These are phyloP conservation scores for Zygoascus tannicola DNA, from an alignment of 805 yeast species.

Conservation along the genomic window DNA sequence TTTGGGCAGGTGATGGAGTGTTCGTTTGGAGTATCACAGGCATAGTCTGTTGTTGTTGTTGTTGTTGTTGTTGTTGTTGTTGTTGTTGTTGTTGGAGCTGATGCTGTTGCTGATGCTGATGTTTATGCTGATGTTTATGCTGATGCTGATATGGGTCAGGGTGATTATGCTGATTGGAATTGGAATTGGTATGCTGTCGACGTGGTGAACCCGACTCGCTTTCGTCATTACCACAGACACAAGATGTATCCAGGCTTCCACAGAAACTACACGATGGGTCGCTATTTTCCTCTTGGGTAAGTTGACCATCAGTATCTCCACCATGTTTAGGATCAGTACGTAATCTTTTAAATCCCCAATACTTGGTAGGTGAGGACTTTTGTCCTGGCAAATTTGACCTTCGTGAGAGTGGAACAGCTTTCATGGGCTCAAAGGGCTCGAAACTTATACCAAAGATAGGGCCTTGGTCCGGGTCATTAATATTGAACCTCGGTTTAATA, in stretches of 20 bases:
- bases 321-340: neutral
- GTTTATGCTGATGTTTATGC: no score
- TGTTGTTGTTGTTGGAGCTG: no score
- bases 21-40: no score
- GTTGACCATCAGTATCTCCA: no score
- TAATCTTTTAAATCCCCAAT: neutral
- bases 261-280: slow-evolving; percentile 19
- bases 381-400: slow-evolving; percentile 4
- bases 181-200: no score
- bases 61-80: no score
- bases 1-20: no score
- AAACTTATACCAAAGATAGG: slow-evolving; percentile 19
- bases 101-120: no score
- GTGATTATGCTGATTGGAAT: no score
- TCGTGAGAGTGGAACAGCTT: slow-evolving; percentile 51
- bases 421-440: slow-evolving; percentile 45
- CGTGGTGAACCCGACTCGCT: no score
- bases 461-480: neutral
- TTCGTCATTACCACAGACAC: slow-evolving; percentile 7
- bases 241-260: slow-evolving; percentile 5
- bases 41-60: no score
- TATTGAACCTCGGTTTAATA: slow-evolving; percentile 16
- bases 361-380: neutral
- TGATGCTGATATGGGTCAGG: no score
- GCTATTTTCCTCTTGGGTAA: neutral